Evolutionary conservation across 1,284 basidiomycete species (phyloP).

Genomic region (Macrocybe sp.): DNA sequence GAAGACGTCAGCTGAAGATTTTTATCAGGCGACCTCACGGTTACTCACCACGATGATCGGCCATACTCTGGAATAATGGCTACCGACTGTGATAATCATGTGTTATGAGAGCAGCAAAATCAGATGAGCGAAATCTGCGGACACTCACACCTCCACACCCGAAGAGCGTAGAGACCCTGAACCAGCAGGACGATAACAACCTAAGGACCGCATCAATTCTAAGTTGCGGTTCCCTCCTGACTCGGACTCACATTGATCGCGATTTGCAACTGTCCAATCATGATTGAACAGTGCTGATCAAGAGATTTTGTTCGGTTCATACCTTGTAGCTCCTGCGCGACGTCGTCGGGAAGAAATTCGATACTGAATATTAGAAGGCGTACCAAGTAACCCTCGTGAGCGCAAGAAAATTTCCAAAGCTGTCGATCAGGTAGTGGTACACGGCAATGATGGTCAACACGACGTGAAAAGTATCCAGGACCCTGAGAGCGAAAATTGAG

Average conservation of each 20-base stretch:
- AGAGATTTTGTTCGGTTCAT: background rate
- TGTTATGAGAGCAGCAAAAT: background rate
- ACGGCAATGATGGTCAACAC: constrained; percentile 14
- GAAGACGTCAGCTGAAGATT: background rate
- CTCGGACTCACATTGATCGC: constrained; percentile 10
- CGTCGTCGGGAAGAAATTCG: background rate
- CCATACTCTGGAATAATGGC: constrained; percentile 11
- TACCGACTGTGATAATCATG: constrained; percentile 8
- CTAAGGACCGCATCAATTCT: constrained; percentile 1
- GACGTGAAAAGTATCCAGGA: constrained; percentile 14
- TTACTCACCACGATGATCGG: constrained; percentile 14
- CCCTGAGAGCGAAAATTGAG: constrained; percentile 8
- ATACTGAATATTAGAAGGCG: constrained; percentile 7
- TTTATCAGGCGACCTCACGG: background rate
- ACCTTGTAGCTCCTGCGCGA: constrained; percentile 17
- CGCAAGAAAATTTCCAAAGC: constrained; percentile 20
- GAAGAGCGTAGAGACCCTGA: constrained; percentile 13
- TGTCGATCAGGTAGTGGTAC: constrained; percentile 18
- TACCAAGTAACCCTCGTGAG: constrained; percentile 24
- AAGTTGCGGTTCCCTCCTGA: no score
- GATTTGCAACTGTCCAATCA: constrained; percentile 17
- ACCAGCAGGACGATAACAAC: constrained; percentile 12
- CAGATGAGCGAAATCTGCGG: no score
- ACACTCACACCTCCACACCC: constrained; percentile 14
- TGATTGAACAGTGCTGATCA: background rate